Base-by-base conservation (phyloP, 495 filamentous ascomycete species). In the Margaritispora aquatica region DNA sequence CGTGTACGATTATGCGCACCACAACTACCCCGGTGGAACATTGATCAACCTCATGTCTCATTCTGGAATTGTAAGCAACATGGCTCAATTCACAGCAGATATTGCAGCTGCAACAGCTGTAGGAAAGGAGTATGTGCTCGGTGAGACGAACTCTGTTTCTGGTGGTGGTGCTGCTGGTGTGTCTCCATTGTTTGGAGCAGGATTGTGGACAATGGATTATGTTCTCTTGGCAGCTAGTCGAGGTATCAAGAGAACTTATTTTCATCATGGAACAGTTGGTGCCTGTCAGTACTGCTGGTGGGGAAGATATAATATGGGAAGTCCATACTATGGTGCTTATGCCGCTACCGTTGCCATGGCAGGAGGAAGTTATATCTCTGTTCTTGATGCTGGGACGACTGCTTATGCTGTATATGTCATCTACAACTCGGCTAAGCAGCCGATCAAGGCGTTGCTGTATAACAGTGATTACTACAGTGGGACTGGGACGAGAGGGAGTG, bases 261-360 rank as follows among this genome's bases (percentile, higher is more conserved):
- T 84, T 71, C 83, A 86, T 59, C 83, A 84, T 53, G 82, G 81
- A 1, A 86, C 83, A 0, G 74, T 86, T 2, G 83, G 82, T 1
- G 78, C 80, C 63, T 84, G 80, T 51, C 78, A 82, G 60, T 85
- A 86, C 60, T 83, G 81, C 63, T 84, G 80, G 70, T 85, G 77
- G 76, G 81, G 81, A 0, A 69, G 78, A 0, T 79, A 82, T 59
- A 70, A 67, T 47, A 82, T 82, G 71, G 79, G 79, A 0, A 69
- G 80, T 0, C 82, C 82, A 0, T 86, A 82, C 62, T 84, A 80
- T 58, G 83, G 83, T 1, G 82, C 81, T 0, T 79, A 81, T 55
- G 76, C 76, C 4, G 81, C 79, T 2, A 76, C 77, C 1, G 75
- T 78, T 36, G 73, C 80, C 0, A 68, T 84, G 36, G 81, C 80